phyloP scores from a whole-genome alignment of 805 yeast species.

The Suhomyces emberorum region DNA sequence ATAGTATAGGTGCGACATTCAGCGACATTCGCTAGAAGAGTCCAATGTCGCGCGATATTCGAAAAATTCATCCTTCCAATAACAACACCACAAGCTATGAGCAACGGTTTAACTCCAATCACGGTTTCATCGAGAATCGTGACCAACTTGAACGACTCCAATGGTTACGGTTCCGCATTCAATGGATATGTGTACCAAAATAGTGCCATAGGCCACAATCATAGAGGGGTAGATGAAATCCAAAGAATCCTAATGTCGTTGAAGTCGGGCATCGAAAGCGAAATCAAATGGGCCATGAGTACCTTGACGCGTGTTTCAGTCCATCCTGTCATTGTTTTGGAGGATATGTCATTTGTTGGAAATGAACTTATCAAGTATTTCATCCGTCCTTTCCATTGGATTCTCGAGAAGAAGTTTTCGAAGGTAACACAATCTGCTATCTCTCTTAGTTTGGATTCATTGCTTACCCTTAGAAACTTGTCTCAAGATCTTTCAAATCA shows the following conservation, averaged over 20 bases:
- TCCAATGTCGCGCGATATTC: neutral
- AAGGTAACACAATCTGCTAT: constrained; percentile 18
- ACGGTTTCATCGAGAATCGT: constrained; percentile 3
- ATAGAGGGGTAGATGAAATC: constrained; percentile 60
- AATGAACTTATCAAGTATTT: constrained; percentile 37
- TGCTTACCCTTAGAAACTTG: constrained; percentile 73
- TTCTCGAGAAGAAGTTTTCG: constrained; percentile 15
- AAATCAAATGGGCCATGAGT: constrained; percentile 68
- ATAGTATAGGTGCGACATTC: too few relatives aligned
- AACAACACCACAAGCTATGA: constrained; percentile 1
- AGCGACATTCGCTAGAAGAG: neutral
- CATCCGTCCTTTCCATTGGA: constrained; percentile 29
- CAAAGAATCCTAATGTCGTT: constrained; percentile 70
- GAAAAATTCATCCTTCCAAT: neutral
- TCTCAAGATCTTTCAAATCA: constrained; percentile 83
- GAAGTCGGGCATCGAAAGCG: constrained; percentile 59
- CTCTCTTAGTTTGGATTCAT: constrained; percentile 39
- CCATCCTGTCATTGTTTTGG: constrained; percentile 25
- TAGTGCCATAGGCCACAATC: constrained; percentile 22
- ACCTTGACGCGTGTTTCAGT: constrained; percentile 46
- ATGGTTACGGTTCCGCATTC: constrained; percentile 5
- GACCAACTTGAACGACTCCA: neutral
- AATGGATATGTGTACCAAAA: constrained; percentile 14
- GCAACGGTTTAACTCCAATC: constrained; percentile 5
- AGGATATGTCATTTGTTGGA: constrained; percentile 41